Base-by-base conservation (phyloP, 306 rosid species). In the Sicyos baderoa region DNA sequence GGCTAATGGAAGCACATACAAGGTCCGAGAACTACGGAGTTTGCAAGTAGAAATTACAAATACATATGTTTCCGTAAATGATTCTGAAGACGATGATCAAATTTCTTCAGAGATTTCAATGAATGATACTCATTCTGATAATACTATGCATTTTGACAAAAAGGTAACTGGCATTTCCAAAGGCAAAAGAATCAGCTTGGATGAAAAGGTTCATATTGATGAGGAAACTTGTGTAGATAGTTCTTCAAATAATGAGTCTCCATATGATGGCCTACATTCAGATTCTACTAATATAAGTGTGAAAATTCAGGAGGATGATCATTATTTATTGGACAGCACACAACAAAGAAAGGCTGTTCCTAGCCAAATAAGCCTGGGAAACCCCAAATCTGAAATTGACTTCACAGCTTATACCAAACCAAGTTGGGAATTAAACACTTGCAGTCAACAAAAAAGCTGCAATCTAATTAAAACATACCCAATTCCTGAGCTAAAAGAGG, bases 1-100 rank as follows among this genome's bases (percentile, higher is more conserved):
- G 73, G 83, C 83, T 13, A 25, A 69, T 59, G 87, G 81, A 68
- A 84, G 77, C 53, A 21, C 71, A 51, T 64, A 15, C 54, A 82
- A 78, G 74, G 82, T 88, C 72, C 85, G 89, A 77, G 97, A 84
- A 80, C 65, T 86, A 74, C 79, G 87, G 81, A 86, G 83, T 84
- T 81, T 88, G 61, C 97, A 94, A 1, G 60, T 71, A 37, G 89
- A 80, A 72, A 68, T 84, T 45, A 70, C 75, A 68, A 77, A 76
- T 32, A 60, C 72, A 29, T 75, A 65, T 53, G 25, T 76, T 72
- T 76, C 63, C 42, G 82, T 74, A 81, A 83, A 55, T 68, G 74
- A 79, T 77, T 86, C 79, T 11, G 86, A 80, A 0, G 82, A 80
- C 9, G 70, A 63, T 11, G 70, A 63, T 2, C 70, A 63, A 63